Evolutionary conservation across 1,284 basidiomycete genomes (phyloP), one percentile per base, ranked within the genome.

Genomic region (Fomitopsis schrenkii): DNA sequence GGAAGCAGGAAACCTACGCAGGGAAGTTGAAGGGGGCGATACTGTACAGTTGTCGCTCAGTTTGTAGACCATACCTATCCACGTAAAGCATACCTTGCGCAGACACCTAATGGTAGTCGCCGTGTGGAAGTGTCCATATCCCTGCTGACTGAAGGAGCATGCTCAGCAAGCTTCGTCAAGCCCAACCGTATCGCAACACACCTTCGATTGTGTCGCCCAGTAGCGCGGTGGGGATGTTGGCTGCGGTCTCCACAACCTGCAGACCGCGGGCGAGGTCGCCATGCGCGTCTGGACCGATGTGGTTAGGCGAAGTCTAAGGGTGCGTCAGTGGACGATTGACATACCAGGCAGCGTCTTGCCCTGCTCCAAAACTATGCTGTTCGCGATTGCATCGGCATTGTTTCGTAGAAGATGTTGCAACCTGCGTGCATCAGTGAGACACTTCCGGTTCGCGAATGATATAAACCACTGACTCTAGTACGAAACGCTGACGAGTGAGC

Each of bases 121-220:
- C 94, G 84, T 26, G 90, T 89, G 63, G 93, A 89, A 9, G 97
- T 98, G 74, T 98, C 97, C 97, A 98, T 99, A 72, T 98, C 95
- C 76, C 90, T 95, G 76, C 92, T 93, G 8, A 97, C 94, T 90
- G 15, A 57, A 7, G 7, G 30, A 26, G 15, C 12, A 38, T 33
- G 8, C 30, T 33, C 35, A 30, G n/a, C 36, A 35, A 28, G 22
- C 5, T 19, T n/a, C 8, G 15, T 19, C 10, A 33, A 17, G 15
- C 19, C 15, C 12, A 2, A 7, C 46, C 3, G 22, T 2, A 17
- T 28, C n/a, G 12, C 12, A 6, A 2, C 63, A n/a, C 62, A 83
- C 93, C 92, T 82, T 98, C 97, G 59, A 98, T 78, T 71, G 95
- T 94, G 66, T 97, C 92, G 2, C 94, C 96, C 56, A 97, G 80